Evolutionary conservation across 805 yeast species (phyloP).

Genomic region (Lipomyces chichibuensis): DNA sequence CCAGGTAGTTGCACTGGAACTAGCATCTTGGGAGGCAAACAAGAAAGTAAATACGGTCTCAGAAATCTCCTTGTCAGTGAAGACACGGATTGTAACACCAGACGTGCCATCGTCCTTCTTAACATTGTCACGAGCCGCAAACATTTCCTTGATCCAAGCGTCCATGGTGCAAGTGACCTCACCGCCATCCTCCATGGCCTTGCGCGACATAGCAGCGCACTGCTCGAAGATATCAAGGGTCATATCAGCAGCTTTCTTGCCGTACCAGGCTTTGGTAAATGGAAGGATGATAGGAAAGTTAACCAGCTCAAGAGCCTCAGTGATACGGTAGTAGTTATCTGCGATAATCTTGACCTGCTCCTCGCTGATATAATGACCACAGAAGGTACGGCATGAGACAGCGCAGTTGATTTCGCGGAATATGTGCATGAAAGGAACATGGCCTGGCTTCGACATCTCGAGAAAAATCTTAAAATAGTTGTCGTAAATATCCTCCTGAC

Average conservation of each 20-base stretch:
- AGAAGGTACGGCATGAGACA: conserved; percentile 85
- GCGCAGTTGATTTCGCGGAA: conserved; percentile 98
- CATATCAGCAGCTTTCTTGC: conserved; percentile 87
- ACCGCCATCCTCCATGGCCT: conserved; percentile 75
- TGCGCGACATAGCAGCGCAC: conserved; percentile 88
- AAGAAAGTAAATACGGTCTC: conserved; percentile 96
- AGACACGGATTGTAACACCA: conserved; percentile 69
- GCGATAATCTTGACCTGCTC: conserved; percentile 86
- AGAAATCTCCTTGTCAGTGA: conserved; percentile 86
- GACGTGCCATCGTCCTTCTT: conserved; percentile 51
- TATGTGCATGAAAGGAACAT: conserved; percentile 82
- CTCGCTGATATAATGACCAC: conserved; percentile 92
- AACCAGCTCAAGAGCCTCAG: conserved; percentile 95
- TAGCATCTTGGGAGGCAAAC: conserved; percentile 98
- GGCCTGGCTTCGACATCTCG: conserved; percentile 58
- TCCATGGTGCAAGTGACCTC: conserved; percentile 89
- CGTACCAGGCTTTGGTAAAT: conserved; percentile 97
- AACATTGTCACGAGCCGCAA: conserved; percentile 59
- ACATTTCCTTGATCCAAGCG: conserved; percentile 89
- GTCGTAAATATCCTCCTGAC: conserved; percentile 83
- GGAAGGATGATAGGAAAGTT: conserved; percentile 97
- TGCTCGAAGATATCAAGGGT: conserved; percentile 88
- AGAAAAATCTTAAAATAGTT: conserved; percentile 70
- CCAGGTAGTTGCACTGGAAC: conserved; percentile 97
- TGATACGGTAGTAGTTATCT: conserved; percentile 87